Evolutionary conservation across 305 asterid genomes (phyloP), one percentile per base, ranked within the genome.

Genomic region (Fraxinus dipetala): DNA sequence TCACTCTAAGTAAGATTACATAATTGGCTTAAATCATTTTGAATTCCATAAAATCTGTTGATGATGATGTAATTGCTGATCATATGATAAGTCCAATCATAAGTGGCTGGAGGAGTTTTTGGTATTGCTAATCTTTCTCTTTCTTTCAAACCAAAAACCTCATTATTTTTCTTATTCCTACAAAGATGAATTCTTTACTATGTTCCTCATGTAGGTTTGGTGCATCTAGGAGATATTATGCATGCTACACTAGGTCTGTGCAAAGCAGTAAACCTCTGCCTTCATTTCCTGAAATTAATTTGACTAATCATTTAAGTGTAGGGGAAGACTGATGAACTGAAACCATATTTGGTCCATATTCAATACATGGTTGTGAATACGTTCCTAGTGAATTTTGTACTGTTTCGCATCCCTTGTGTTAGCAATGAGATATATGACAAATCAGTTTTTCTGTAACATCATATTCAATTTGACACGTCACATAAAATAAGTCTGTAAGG

Each of bases 1-100:
- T 54, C 34, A 54, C 43, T 43, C 77, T 51, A 16, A 48, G 18
- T 6, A 1, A 16, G 8, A 4, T 14, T 51, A 51, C 22, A 16
- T 16, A 28, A 26, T 30, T 31, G 38, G 61, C 77, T 72, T 72
- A n/a, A n/a, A 16, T 6, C 24, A 72, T 72, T 38, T 11, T 45
- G 54, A 16, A 22, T 34, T 34, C 24, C n/a, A 14, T 32, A 9
- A 16, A 34, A 31, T 6, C 14, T 38, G 36, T 3, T 45, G 36
- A 32, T 69, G 61, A 10, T 69, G 75, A 32, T 78, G 30, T 45
- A n/a, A 38, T 72, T 77, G 63, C 45, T 78, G 76, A 82, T 80
- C 67, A 14, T 30, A 45, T 78, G 63, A 81, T 14, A 40, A 76
- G 67, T 77, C 79, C 61, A 77, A 67, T 69, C 1, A 2, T 32